These are phyloP conservation scores for Theobroma grandiflorum DNA, from an alignment of 441 rosid genomes.

Conservation along the genomic window DNA sequence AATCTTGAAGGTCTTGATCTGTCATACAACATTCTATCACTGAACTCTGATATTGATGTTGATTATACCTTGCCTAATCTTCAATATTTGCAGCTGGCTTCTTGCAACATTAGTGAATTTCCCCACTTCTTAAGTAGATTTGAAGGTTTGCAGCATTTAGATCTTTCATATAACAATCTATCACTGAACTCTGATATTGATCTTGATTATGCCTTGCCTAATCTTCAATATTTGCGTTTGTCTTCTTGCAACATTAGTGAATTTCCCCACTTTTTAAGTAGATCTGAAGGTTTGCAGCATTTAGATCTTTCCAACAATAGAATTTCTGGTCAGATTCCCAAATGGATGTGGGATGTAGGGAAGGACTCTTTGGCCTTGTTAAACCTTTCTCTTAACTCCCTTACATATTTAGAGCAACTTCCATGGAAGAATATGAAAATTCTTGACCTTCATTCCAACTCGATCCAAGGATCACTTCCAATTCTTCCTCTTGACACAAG, in stretches of 20 bases:
- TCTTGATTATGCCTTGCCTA: background rate
- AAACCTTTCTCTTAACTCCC: constrained; percentile 29
- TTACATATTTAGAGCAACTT: constrained; percentile 10
- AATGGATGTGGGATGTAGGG: constrained; percentile 19
- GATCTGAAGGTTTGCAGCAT: background rate
- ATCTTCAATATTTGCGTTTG: background rate
- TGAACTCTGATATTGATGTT: too few relatives aligned
- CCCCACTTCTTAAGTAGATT: too few relatives aligned
- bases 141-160: too few relatives aligned
- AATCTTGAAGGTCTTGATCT: background rate
- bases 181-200: too few relatives aligned
- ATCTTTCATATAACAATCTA: background rate
- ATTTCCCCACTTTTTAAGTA: constrained; percentile 25
- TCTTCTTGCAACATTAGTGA: constrained; percentile 20
- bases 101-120: too few relatives aligned
- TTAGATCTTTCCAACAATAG: constrained; percentile 30
- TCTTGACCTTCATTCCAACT: constrained; percentile 15
- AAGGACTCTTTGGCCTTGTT: background rate
- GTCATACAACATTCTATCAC: too few relatives aligned
- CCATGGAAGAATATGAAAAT: background rate
- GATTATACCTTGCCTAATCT: too few relatives aligned
- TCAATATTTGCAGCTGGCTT: too few relatives aligned
- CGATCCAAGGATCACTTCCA: constrained; percentile 1
- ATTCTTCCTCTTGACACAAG: background rate
- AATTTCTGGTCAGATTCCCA: background rate